A percentile compares a stretch with the other conserved stretches of the same genome.
Conservation (phyloP, 2,329 filamentous ascomycete species). For the Lecanicillium sp. region DNA sequence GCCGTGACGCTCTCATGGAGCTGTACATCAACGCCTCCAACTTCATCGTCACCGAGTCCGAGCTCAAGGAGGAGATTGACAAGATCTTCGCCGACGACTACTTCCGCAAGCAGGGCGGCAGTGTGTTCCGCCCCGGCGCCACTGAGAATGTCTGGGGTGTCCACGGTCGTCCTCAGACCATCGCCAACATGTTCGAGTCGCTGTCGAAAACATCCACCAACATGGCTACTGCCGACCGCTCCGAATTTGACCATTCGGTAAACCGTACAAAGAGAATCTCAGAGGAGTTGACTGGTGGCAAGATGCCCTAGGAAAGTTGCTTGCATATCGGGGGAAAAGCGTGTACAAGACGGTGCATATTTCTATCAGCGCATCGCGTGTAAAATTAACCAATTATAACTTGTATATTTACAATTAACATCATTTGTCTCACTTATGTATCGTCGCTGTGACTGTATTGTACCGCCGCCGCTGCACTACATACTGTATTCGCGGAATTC, state of each 20-base stretch:
- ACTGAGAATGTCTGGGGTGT: conserved; percentile 49
- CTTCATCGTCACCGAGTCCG: conserved; percentile 79
- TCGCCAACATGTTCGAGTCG: conserved; percentile 38
- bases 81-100: conserved; percentile 64
- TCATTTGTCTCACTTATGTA: neutral
- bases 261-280: conserved; percentile 50
- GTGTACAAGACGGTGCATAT: conserved; percentile 7
- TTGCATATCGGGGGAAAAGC: neutral
- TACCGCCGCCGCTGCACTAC: conserved; percentile 2
- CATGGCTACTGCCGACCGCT: conserved; percentile 30
- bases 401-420: conserved; percentile 11
- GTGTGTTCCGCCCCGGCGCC: conserved; percentile 25
- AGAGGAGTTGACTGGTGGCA: conserved; percentile 55
- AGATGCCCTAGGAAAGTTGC: conserved; percentile 36
- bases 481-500: neutral
- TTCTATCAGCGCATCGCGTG: conserved; percentile 2
- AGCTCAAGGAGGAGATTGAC: conserved; percentile 70
- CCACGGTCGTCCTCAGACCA: conserved; percentile 38
- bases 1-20: conserved; percentile 69
- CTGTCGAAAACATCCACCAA: conserved; percentile 30
- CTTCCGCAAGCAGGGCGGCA: conserved; percentile 36
- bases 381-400: conserved; percentile 8
- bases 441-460: neutral
- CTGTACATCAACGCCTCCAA: conserved; percentile 82
- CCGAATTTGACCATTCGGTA: conserved; percentile 39